phyloP scores from a whole-genome alignment of 164 flowering plant genomes.

The Aristolochia fimbriata region DNA sequence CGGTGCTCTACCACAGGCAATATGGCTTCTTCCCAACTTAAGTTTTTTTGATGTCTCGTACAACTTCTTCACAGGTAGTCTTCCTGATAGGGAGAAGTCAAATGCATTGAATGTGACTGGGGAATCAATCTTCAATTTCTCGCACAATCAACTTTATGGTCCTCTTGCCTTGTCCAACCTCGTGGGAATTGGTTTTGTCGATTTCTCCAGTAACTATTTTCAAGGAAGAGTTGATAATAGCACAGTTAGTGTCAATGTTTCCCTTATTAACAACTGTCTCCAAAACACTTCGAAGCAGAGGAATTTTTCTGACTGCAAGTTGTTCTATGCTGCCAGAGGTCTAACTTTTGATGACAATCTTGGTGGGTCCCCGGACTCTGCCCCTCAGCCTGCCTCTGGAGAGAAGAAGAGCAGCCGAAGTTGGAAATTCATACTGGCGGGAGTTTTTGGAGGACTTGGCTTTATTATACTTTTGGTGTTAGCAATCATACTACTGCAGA shows the following conservation, averaged over 20 bases:
- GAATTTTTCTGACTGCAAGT: conserved; percentile 35
- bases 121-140: conserved; percentile 36
- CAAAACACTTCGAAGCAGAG: conserved; percentile 46
- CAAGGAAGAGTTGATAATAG: conserved; percentile 39
- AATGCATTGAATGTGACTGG: conserved; percentile 3
- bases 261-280: conserved; percentile 60
- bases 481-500: conserved; percentile 25
- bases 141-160: conserved; percentile 63
- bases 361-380: conserved; percentile 18
- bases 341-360: conserved; percentile 59
- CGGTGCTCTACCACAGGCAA: conserved; percentile 33
- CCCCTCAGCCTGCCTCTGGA: conserved; percentile 8
- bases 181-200: conserved; percentile 25
- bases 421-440: conserved; percentile 39
- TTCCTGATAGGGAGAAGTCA: conserved; percentile 18
- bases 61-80: conserved; percentile 50
- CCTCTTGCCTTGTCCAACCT: conserved; percentile 19
- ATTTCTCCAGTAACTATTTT: conserved; percentile 60
- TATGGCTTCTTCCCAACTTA: conserved; percentile 40
- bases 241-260: conserved; percentile 20
- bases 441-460: conserved; percentile 65
- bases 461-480: conserved; percentile 34
- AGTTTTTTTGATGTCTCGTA: conserved; percentile 41
- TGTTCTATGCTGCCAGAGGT: conserved; percentile 50
- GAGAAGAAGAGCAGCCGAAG: conserved; percentile 23